These are phyloP conservation scores for Geum urbanum DNA, from an alignment of 306 rosid genomes.

Conservation along the genomic window DNA sequence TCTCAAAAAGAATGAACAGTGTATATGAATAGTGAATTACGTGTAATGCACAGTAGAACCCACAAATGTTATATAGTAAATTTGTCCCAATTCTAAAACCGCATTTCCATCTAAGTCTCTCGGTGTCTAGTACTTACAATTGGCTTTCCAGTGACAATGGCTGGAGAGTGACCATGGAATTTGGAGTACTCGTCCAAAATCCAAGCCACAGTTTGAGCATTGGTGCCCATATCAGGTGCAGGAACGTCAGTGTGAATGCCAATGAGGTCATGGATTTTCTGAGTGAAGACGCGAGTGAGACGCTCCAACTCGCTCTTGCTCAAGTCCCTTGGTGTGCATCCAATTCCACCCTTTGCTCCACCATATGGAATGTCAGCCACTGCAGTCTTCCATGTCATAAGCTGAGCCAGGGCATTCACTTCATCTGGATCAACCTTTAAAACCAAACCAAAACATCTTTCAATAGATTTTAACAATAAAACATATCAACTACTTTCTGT, in stretches of 20 bases:
- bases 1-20: no score
- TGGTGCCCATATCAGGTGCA: conserved; percentile 70
- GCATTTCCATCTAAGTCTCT: background rate
- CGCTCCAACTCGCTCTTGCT: conserved; percentile 56
- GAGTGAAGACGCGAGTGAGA: conserved; percentile 60
- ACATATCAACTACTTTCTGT: background rate
- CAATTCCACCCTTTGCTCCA: conserved; percentile 72
- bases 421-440: conserved; percentile 65
- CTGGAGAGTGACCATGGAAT: conserved; percentile 64
- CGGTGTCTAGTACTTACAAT: conserved; percentile 31
- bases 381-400: conserved; percentile 74
- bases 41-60: no score
- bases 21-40: no score
- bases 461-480: conserved; percentile 1
- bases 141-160: conserved; percentile 65
- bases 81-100: background rate
- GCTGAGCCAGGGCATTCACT: conserved; percentile 63
- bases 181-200: conserved; percentile 67
- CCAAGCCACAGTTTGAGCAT: conserved; percentile 70
- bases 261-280: conserved; percentile 58
- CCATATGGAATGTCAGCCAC: conserved; percentile 65
- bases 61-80: no score
- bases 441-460: conserved; percentile 10
- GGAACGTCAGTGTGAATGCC: conserved; percentile 64
- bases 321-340: conserved; percentile 50